A percentile compares a stretch with the other conserved stretches of the same genome.
phyloP scores from a whole-genome alignment of 768 basidiomycete genomes.

The Baorangia bicolor region DNA sequence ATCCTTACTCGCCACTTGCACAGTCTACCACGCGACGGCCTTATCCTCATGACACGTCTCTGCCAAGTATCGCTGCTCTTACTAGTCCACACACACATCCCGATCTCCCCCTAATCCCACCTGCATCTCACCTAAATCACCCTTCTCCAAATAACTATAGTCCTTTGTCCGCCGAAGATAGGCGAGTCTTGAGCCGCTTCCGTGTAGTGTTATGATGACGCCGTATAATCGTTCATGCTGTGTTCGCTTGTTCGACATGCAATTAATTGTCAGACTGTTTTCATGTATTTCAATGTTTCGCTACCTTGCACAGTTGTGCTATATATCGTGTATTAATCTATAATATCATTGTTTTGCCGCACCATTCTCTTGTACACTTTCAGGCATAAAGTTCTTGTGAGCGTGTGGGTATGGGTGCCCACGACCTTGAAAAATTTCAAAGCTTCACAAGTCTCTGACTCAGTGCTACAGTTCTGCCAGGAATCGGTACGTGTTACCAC shows the following conservation, averaged over 20 bases:
- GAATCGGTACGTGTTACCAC: not conserved
- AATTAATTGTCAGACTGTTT: not conserved
- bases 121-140: conserved; percentile 15
- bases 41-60: conserved; percentile 6
- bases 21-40: conserved; percentile 4
- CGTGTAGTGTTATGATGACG: conserved; percentile 48
- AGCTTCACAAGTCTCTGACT: not conserved
- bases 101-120: not conserved
- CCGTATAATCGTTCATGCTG: not conserved
- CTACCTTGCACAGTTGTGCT: conserved; percentile 1
- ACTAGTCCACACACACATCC: conserved; percentile 3
- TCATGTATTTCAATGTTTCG: not conserved
- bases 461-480: not conserved
- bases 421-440: not conserved
- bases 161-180: conserved; percentile 55
- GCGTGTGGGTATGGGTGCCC: not conserved
- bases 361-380: not conserved
- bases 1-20: conserved; percentile 2
- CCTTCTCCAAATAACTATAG: conserved; percentile 33
- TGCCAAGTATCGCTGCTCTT: conserved; percentile 26
- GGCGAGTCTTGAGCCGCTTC: conserved; percentile 55
- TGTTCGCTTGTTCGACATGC: not conserved
- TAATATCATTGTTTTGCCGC: not conserved
- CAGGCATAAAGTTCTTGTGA: not conserved
- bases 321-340: conserved; percentile 2